Evolutionary conservation across 495 filamentous ascomycete species (phyloP).

Genomic region (Podospora bellae-mahoneyi): DNA sequence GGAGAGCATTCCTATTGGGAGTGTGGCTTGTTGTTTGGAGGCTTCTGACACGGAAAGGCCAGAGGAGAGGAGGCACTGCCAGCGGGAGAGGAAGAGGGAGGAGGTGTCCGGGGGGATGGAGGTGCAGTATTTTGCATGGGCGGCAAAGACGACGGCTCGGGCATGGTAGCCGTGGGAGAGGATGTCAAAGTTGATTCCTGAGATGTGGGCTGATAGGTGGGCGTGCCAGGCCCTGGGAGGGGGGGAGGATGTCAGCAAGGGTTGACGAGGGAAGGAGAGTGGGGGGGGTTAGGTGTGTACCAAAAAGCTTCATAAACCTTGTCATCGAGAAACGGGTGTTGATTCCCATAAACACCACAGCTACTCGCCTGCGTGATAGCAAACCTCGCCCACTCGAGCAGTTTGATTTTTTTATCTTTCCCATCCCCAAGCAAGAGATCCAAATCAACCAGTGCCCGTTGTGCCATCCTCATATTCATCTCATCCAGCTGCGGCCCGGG

Average conservation of each 20-base stretch:
- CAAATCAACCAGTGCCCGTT: neutral
- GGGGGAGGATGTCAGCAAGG: neutral
- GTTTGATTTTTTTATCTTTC: neutral
- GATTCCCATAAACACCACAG: neutral
- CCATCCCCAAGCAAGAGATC: neutral
- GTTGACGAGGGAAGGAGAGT: neutral
- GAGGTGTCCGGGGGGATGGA: neutral
- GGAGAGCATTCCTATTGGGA: neutral
- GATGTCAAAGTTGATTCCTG: neutral
- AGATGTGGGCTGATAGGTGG: neutral
- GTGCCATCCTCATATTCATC: neutral
- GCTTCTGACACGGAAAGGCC: neutral
- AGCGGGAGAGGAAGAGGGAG: neutral
- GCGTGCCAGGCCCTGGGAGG: neutral
- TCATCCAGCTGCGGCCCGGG: slow-evolving; percentile 3
- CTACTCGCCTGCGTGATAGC: neutral
- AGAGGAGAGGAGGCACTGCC: neutral
- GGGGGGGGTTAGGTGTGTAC: neutral
- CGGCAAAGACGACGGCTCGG: neutral
- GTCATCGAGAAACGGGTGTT: neutral
- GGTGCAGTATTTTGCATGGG: neutral
- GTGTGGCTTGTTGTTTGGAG: neutral
- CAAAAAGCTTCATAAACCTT: neutral
- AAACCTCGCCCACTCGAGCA: neutral
- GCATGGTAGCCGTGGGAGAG: neutral